Base-by-base conservation (phyloP, 768 basidiomycete species). In the Cyathus striatus region DNA sequence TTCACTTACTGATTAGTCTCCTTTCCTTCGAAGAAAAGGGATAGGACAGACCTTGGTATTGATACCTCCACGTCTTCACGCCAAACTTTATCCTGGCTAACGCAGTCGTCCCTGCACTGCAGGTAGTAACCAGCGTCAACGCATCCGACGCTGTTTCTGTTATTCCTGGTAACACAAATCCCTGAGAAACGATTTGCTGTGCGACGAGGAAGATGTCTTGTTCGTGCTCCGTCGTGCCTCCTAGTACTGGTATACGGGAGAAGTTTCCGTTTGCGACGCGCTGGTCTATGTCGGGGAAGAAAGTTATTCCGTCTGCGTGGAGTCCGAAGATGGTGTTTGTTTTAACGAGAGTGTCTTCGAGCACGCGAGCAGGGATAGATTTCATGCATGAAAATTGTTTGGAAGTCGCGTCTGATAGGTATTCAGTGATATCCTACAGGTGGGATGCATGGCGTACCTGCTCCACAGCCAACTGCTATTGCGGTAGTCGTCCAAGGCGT, bases 341-440 rank as follows among this genome's bases (percentile, higher is more conserved):
- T 20, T 45, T 59, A 32, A 62, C 56, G 1, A 65, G 61, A 0
- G 62, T 63, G 40, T 62, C 52, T 37, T 65, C 61, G 10, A 70
- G 45, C 20, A 48, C 59, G 7, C 52, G 49, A 43, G 43, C 54
- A 13, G 65, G 56, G 4, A 64, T 56, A 9, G 51, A 46, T 44
- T 65, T 56, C 68, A 68, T 68, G 41, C 68, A 70, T 9, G 55
- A 38, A 5, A 68, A 43, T 38, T 70, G 68, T 13, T 55, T 49
- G 16, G 51, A 50, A 41, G 60, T 51, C 6, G 56, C 45, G 18
- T 35, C 59, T 60, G 13, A 30, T 16, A 32, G 12, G 22, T 36
- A 6, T 17, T 23, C 24, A 40, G 10, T 23, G 35, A 20, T 4
- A 35, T 17, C 21, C 6, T 30, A n/a, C 6, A 2, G 44, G 51